phyloP scores from a whole-genome alignment of 345 rosid genomes.

The Kernera saxatilis region DNA sequence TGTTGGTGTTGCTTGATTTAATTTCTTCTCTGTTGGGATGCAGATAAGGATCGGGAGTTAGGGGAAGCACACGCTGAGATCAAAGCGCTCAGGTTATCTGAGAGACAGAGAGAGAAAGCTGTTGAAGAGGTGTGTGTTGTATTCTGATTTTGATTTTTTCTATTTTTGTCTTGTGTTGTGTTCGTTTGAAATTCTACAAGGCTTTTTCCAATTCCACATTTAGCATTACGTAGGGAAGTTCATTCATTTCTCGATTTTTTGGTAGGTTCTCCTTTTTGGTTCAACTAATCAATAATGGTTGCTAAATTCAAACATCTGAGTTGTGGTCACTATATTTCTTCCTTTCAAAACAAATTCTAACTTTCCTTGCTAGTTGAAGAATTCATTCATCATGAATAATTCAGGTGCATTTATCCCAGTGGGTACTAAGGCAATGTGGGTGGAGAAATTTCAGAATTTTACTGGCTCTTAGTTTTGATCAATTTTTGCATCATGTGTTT shows the following conservation, averaged over 20 bases:
- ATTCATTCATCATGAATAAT: neutral
- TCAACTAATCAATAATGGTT: neutral
- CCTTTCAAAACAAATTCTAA: neutral
- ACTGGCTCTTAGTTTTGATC: constrained; percentile 4
- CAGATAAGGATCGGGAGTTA: constrained; percentile 95
- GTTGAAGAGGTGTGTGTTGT: constrained; percentile 79
- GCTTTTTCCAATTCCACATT: neutral
- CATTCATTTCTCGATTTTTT: neutral
- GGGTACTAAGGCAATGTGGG: neutral
- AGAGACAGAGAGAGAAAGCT: constrained; percentile 90
- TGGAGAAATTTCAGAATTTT: neutral
- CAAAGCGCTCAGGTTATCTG: constrained; percentile 81
- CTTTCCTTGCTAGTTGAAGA: constrained; percentile 2
- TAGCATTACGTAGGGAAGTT: neutral
- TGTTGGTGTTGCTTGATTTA: neutral
- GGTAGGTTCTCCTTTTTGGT: neutral
- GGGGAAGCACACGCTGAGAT: constrained; percentile 97
- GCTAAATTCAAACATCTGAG: neutral
- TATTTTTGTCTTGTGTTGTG: neutral
- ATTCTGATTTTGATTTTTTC: constrained; percentile 32
- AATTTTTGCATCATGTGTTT: constrained; percentile 2
- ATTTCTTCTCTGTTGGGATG: neutral
- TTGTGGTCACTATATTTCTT: neutral
- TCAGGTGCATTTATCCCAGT: constrained; percentile 5
- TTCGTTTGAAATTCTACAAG: neutral